A percentile compares a stretch with the other conserved stretches of the same genome.
Evolutionary conservation across 1,284 basidiomycete genomes (phyloP).

Genomic region (Anthracocystis walkeri): DNA sequence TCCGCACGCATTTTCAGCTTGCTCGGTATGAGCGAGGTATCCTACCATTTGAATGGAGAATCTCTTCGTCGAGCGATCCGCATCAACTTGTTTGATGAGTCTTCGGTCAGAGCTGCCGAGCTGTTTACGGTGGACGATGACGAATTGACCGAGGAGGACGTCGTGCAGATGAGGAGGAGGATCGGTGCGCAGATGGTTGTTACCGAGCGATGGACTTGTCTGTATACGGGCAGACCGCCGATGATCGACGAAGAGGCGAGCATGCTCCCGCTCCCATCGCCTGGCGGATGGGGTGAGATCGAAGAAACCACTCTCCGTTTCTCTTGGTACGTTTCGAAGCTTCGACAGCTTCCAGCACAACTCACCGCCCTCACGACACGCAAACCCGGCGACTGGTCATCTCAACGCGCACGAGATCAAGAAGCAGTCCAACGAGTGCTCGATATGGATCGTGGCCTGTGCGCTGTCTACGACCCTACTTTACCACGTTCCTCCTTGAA

Average conservation of each 20-base stretch:
- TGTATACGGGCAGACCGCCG: slow-evolving; percentile 29
- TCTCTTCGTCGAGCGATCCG: slow-evolving; percentile 30
- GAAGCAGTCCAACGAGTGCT: slow-evolving; percentile 26
- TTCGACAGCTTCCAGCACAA: slow-evolving; percentile 21
- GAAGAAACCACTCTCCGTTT: slow-evolving; percentile 12
- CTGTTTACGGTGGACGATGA: slow-evolving; percentile 9
- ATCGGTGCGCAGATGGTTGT: slow-evolving; percentile 21
- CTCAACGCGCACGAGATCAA: slow-evolving; percentile 23
- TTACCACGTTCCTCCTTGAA: neutral
- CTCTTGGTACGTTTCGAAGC: slow-evolving; percentile 13
- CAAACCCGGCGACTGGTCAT: slow-evolving; percentile 29
- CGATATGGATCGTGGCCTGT: slow-evolving; percentile 29
- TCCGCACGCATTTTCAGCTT: slow-evolving; percentile 24
- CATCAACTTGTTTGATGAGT: slow-evolving; percentile 29
- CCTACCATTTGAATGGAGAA: slow-evolving; percentile 35
- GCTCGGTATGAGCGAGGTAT: slow-evolving; percentile 27
- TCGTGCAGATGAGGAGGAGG: slow-evolving; percentile 29
- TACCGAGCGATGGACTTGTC: slow-evolving; percentile 25
- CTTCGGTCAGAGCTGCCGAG: slow-evolving; percentile 8
- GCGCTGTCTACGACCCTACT: slow-evolving; percentile 21
- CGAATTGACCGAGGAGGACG: slow-evolving; percentile 13
- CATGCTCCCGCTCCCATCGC: slow-evolving; percentile 4
- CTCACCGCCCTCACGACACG: slow-evolving; percentile 13
- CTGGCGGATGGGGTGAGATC: slow-evolving; percentile 2
- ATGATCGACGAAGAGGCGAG: slow-evolving; percentile 43